A percentile compares a stretch with the other conserved stretches of the same genome.
These are phyloP conservation scores for Tylopilus subfusipes DNA, from an alignment of 768 basidiomycete species.

Conservation along the genomic window DNA sequence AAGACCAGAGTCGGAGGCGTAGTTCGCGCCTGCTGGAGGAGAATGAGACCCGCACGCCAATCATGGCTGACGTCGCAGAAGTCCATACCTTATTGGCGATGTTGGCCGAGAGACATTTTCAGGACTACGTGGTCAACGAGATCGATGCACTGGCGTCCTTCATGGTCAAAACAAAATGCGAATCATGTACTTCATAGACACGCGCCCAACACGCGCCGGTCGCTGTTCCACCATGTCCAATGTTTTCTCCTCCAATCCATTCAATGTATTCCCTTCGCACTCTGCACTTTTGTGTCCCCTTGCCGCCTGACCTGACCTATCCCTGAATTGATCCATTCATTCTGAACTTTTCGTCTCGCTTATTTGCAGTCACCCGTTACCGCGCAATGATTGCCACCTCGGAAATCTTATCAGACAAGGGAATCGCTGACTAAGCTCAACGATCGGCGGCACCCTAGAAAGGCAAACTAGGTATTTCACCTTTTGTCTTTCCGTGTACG, in stretches of 20 bases:
- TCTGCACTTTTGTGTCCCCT: not conserved
- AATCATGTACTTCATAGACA: conserved; percentile 28
- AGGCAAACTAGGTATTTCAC: conserved; percentile 6
- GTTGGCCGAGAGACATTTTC: conserved; percentile 73
- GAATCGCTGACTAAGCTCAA: conserved; percentile 19
- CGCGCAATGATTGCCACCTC: not conserved
- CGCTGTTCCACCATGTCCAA: conserved; percentile 10
- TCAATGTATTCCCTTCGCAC: conserved; percentile 18
- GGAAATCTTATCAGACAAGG: conserved; percentile 27
- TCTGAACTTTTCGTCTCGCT: not conserved
- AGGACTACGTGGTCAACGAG: conserved; percentile 60
- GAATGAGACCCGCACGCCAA: conserved; percentile 51
- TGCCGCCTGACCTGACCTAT: not conserved
- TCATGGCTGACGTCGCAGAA: conserved; percentile 67
- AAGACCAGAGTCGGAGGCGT: conserved; percentile 55
- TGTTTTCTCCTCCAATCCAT: conserved; percentile 3
- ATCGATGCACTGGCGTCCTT: conserved; percentile 80
- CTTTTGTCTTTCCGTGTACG: not conserved
- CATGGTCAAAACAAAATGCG: conserved; percentile 67
- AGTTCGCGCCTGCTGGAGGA: conserved; percentile 76
- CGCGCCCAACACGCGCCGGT: conserved; percentile 16
- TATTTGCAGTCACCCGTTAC: not conserved
- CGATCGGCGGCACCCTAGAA: conserved; percentile 6
- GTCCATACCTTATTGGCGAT: conserved; percentile 63
- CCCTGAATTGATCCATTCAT: not conserved